Base-by-base conservation (phyloP, 257 asterid genomes). In the Eustoma russellianum region DNA sequence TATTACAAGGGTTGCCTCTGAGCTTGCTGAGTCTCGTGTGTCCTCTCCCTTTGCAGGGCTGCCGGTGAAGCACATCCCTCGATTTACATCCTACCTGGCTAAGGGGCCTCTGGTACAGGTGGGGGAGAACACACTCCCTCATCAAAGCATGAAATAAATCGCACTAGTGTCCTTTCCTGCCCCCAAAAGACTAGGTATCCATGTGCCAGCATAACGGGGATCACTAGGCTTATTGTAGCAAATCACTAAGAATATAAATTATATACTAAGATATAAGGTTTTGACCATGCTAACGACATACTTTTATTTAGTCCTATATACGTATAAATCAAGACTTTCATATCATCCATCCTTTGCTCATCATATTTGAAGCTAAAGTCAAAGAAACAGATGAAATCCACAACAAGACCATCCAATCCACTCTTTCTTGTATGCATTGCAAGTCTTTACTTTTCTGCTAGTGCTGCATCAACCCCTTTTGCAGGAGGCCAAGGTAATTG, bases 401-500 rank as follows among this genome's bases (percentile, higher is more conserved):
- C 49, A 51, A 13, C 17, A 13, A 28, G 40, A 16, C 10, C 56
- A 40, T 33, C 48, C 41, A 52, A 41, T 47, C 9, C 40, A 13
- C 5, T 49, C 3, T 17, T 55, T 34, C 45, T 63, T 16, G 30
- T 40, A 7, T 33, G 65, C 47, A 44, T 53, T 51, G 54, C 57
- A 16, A 17, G 17, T 3, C 35, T 48, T 19, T 11, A 14, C 63
- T 54, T 69, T 33, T 43, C 19, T 55, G 41, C 58, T 65, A 41
- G 35, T 46, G 57, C 50, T 50, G 61, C 62, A 53, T 56, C 79
- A 56, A 46, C 47, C 71, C 73, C 7, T n/a, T n/a, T n/a, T n/a
- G n/a, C n/a, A n/a, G 74, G 46, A 2, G 74, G 67, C 54, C 65
- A 74, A 79, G 88, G 91, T 84, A 48, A 1, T 46, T 15, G 19